A percentile compares a stretch with the other conserved stretches of the same genome.
Conservation (phyloP, 2,329 filamentous ascomycete species). For the Sporothrix brunneoviolacea region DNA sequence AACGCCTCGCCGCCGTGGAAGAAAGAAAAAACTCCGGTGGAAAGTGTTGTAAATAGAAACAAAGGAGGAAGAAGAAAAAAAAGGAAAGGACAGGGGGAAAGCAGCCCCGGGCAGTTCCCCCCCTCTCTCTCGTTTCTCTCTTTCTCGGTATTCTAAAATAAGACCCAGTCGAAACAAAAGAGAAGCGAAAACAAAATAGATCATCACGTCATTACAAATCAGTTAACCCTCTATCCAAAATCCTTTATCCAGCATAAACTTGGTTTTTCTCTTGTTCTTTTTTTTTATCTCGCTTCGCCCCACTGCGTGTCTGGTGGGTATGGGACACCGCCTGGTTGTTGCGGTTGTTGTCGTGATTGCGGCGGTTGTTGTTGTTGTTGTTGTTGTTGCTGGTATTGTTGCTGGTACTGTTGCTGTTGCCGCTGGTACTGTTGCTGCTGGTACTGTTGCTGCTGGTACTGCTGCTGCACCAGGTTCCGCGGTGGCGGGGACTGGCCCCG, state of each 20-base stretch:
- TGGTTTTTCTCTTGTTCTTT: not conserved
- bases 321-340: not conserved
- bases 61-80: too few species aligned
- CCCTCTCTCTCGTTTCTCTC: too few species aligned
- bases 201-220: too few species aligned
- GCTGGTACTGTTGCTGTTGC: not conserved
- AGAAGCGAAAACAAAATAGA: too few species aligned
- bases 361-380: not conserved
- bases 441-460: not conserved
- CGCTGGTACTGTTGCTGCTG: not conserved
- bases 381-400: not conserved
- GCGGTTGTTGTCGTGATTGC: not conserved
- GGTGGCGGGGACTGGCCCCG: not conserved
- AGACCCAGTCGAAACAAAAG: too few species aligned
- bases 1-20: too few species aligned
- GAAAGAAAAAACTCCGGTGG: too few species aligned
- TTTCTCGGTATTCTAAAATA: too few species aligned
- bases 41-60: too few species aligned
- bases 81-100: too few species aligned
- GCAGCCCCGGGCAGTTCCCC: too few species aligned
- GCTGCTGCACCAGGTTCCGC: conserved; percentile 9
- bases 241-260: not conserved
- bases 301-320: conserved; percentile 3
- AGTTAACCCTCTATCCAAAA: too few species aligned
- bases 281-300: conserved; percentile 7